phyloP scores from a whole-genome alignment of 371 early-diverging fungal species.

The Mucor velutinosus region DNA sequence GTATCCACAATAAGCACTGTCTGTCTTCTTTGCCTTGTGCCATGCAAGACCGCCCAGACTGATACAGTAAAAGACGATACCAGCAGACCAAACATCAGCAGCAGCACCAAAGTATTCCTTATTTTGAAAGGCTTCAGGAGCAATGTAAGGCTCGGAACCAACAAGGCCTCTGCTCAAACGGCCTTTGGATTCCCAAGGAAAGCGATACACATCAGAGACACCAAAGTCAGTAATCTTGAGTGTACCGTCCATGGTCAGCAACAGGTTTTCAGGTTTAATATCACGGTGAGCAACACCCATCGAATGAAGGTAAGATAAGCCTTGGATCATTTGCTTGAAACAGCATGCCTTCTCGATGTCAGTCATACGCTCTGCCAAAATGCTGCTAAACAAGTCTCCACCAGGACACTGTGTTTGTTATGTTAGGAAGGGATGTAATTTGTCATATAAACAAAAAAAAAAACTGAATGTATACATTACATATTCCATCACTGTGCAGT shows the following conservation, averaged over 20 bases:
- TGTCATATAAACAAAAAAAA: conserved; percentile 1
- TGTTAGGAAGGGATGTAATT: conserved; percentile 1
- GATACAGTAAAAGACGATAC: conserved; percentile 82
- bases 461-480: conserved; percentile 6
- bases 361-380: conserved; percentile 76
- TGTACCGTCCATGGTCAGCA: conserved; percentile 77
- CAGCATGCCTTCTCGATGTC: conserved; percentile 79
- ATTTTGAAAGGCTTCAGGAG: conserved; percentile 78
- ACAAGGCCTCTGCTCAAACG: conserved; percentile 81
- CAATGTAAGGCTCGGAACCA: conserved; percentile 91
- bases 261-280: conserved; percentile 90
- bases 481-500: conserved; percentile 96
- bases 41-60: conserved; percentile 61
- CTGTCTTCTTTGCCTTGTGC: conserved; percentile 69
- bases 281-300: conserved; percentile 96
- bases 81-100: conserved; percentile 85
- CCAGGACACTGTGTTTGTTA: conserved; percentile 62
- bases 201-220: conserved; percentile 90
- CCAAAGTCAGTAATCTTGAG: conserved; percentile 99
- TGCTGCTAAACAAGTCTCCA: conserved; percentile 81
- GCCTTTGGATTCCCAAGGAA: conserved; percentile 72
- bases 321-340: conserved; percentile 91
- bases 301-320: conserved; percentile 88
- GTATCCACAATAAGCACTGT: conserved; percentile 60
- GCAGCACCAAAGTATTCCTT: conserved; percentile 80